A percentile compares a stretch with the other conserved stretches of the same genome.
Evolutionary conservation across 75 land plant species (phyloP).

Genomic region (Pinus taeda): DNA sequence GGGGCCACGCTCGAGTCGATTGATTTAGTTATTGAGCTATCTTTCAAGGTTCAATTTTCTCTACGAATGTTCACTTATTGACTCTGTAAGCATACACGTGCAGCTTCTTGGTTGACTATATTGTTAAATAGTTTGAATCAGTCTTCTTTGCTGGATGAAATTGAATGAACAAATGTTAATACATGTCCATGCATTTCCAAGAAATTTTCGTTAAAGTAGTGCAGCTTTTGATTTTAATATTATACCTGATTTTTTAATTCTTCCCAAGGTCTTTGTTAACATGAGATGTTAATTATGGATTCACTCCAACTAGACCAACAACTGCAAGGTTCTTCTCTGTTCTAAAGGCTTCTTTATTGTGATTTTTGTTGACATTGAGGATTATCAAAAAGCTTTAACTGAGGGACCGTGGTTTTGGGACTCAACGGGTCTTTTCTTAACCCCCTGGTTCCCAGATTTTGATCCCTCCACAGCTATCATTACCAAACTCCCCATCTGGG

Average conservation of each 20-base stretch:
- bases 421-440: too few species aligned
- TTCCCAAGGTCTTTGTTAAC: background rate
- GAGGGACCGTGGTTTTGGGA: too few species aligned
- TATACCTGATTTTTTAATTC: background rate
- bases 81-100: background rate
- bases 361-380: too few species aligned
- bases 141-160: too few species aligned
- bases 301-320: too few species aligned
- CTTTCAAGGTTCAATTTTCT: background rate
- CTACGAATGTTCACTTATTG: background rate
- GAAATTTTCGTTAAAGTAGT: background rate
- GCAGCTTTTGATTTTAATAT: background rate
- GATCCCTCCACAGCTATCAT: too few species aligned
- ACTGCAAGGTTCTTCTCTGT: too few species aligned
- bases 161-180: too few species aligned
- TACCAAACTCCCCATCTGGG: too few species aligned
- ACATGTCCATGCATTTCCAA: background rate
- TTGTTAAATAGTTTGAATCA: background rate
- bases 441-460: too few species aligned
- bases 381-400: too few species aligned
- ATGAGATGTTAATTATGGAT: background rate
- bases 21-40: background rate
- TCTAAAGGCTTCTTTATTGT: too few species aligned
- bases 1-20: background rate
- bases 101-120: background rate